Conservation (phyloP, 2,329 filamentous ascomycete species). For the Calonectria hongkongensis region DNA sequence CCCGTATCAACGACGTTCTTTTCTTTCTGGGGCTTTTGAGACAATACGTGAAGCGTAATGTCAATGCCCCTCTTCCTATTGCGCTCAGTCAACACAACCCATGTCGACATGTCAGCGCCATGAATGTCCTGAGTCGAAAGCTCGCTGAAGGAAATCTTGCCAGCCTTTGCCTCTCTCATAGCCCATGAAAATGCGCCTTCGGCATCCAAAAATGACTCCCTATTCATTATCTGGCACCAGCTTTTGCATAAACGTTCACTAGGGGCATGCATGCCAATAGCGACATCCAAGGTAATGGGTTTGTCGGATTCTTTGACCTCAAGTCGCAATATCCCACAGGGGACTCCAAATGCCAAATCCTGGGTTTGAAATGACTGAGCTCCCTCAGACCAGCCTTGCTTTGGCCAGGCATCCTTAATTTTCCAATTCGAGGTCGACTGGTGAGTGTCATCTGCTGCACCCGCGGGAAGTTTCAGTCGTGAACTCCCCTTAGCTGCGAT, state of each 20-base stretch:
- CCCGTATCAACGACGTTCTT: background rate
- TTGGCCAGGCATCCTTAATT: slow-evolving; percentile 30
- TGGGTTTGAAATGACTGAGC: slow-evolving; percentile 13
- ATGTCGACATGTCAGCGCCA: slow-evolving; percentile 13
- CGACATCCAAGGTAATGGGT: slow-evolving; percentile 8
- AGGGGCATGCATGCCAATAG: slow-evolving; percentile 22
- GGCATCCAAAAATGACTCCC: background rate
- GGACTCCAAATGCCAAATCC: slow-evolving; percentile 15
- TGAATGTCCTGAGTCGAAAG: slow-evolving; percentile 27
- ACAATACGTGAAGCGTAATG: slow-evolving; percentile 24
- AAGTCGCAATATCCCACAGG: slow-evolving; percentile 21
- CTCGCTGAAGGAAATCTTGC: slow-evolving; percentile 8
- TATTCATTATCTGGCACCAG: slow-evolving; percentile 26
- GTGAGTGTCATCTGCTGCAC: background rate
- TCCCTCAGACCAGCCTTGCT: slow-evolving; percentile 8
- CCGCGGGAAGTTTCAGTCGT: slow-evolving; percentile 8
- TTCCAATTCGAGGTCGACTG: slow-evolving; percentile 9
- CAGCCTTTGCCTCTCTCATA: slow-evolving; percentile 14
- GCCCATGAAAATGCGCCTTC: slow-evolving; percentile 21
- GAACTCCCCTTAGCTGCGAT: slow-evolving; percentile 10
- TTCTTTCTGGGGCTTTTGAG: background rate
- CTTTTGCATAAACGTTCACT: slow-evolving; percentile 13
- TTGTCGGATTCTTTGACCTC: slow-evolving; percentile 9
- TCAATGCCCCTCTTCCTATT: slow-evolving; percentile 25
- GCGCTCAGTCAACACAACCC: slow-evolving; percentile 13